phyloP scores from a whole-genome alignment of 169 alveolate species.

The Plasmodium cynomolgi region DNA sequence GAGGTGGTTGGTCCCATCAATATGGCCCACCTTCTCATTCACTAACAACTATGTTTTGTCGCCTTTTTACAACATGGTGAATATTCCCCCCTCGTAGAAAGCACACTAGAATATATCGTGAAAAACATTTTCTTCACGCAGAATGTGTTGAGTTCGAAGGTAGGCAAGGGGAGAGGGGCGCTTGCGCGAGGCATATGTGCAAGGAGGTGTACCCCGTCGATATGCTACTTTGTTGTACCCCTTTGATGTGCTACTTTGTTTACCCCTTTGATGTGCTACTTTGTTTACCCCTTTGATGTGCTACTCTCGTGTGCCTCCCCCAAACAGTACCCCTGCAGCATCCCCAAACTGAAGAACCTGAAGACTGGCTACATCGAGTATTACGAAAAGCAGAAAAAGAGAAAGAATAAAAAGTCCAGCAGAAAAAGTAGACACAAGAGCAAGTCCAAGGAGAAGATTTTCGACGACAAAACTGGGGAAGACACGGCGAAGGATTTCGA shows the following conservation, averaged over 20 bases:
- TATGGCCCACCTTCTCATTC: not conserved
- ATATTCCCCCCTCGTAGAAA: constrained; percentile 21
- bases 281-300: not conserved
- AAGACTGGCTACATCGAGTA: constrained; percentile 74
- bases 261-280: not conserved
- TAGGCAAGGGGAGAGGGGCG: not conserved
- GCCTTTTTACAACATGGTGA: not conserved
- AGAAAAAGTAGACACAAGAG: constrained; percentile 24
- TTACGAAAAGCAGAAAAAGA: constrained; percentile 51
- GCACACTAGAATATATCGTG: constrained; percentile 73
- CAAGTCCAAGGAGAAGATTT: constrained; percentile 8
- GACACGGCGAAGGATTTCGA: constrained; percentile 24
- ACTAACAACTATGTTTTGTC: not conserved
- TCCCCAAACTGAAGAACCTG: constrained; percentile 66
- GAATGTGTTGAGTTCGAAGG: constrained; percentile 54
- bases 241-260: not conserved
- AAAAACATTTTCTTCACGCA: constrained; percentile 65
- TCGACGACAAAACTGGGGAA: constrained; percentile 29
- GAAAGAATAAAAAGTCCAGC: constrained; percentile 25
- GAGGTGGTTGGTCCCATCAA: not conserved
- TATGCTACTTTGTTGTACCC: not conserved
- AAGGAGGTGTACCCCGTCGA: not conserved
- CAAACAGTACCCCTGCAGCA: constrained; percentile 70
- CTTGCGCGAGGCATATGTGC: not conserved
- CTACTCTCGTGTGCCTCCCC: not conserved